These are phyloP conservation scores for Senna tora DNA, from an alignment of 306 rosid species.

Conservation along the genomic window DNA sequence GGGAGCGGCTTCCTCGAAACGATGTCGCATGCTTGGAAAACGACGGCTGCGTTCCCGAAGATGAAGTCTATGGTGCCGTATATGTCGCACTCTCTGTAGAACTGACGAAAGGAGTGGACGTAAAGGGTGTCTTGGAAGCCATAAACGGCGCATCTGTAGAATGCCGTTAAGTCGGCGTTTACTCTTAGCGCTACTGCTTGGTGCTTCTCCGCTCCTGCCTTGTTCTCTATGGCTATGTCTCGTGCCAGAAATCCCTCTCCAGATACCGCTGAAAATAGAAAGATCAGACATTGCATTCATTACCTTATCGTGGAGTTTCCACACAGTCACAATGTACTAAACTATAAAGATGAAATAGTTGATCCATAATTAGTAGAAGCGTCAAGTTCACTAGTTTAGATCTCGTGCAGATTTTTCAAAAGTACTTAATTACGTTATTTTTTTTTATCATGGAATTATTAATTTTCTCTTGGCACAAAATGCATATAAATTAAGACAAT, in stretches of 20 bases:
- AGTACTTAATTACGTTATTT: no score
- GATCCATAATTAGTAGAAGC: no score
- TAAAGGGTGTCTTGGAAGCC: conserved; percentile 78
- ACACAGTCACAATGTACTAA: no score
- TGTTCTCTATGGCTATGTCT: conserved; percentile 68
- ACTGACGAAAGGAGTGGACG: conserved; percentile 79
- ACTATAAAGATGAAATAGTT: no score
- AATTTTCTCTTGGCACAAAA: no score
- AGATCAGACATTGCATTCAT: not conserved
- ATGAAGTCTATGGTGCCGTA: conserved; percentile 77
- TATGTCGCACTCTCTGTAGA: conserved; percentile 82
- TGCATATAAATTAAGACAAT: no score
- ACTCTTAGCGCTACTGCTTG: conserved; percentile 83
- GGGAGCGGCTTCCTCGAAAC: conserved; percentile 60
- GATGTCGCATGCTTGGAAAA: conserved; percentile 62
- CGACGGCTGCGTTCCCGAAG: conserved; percentile 82
- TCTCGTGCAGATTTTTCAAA: no score
- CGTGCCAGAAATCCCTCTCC: conserved; percentile 86
- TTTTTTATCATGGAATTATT: no score
- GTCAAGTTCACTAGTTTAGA: no score
- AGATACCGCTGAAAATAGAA: conserved; percentile 58
- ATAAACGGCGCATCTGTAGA: conserved; percentile 60
- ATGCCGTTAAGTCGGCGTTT: conserved; percentile 69
- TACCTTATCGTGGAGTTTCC: not conserved
- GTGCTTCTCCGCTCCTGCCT: conserved; percentile 70